Evolutionary conservation across 805 yeast species (phyloP).

Genomic region (Candida palmyrensis): DNA sequence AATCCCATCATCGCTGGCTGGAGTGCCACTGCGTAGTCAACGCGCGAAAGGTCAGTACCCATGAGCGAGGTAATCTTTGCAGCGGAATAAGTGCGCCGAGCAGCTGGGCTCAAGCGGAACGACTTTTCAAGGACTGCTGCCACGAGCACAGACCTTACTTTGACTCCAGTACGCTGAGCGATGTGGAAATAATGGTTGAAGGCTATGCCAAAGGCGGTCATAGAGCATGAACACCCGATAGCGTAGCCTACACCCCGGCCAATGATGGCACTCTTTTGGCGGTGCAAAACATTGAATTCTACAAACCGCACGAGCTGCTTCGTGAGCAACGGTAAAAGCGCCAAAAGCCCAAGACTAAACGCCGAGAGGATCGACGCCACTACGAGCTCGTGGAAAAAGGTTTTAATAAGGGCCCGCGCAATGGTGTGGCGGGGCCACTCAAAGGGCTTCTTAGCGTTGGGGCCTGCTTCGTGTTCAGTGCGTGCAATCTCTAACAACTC

Average conservation of each 20-base stretch:
- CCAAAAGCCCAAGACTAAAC: slow-evolving; percentile 1
- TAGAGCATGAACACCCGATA: slow-evolving; percentile 28
- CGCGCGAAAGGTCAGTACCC: slow-evolving; percentile 76
- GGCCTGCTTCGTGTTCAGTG: too few species aligned
- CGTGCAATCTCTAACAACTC: too few species aligned
- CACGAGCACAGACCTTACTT: slow-evolving; percentile 64
- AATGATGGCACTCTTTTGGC: slow-evolving; percentile 17
- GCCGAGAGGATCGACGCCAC: background rate
- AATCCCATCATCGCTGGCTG: slow-evolving; percentile 60
- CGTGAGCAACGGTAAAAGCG: slow-evolving; percentile 25
- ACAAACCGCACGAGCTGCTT: slow-evolving; percentile 34
- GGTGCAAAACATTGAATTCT: too few species aligned
- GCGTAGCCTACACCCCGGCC: slow-evolving; percentile 40
- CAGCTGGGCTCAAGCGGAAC: slow-evolving; percentile 52
- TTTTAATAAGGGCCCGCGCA: slow-evolving; percentile 1
- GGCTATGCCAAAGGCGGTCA: slow-evolving; percentile 23
- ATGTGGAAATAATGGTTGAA: slow-evolving; percentile 62
- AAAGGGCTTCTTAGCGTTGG: background rate
- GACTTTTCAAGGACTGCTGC: slow-evolving; percentile 69
- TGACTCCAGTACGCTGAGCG: slow-evolving; percentile 62
- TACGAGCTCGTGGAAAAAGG: slow-evolving; percentile 1
- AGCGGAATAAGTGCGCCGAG: slow-evolving; percentile 56
- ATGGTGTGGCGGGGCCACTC: slow-evolving; percentile 2
- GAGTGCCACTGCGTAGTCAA: slow-evolving; percentile 71
- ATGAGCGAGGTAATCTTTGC: slow-evolving; percentile 72